Base-by-base conservation (phyloP, 306 rosid species). In the Trichosanthes truncata region DNA sequence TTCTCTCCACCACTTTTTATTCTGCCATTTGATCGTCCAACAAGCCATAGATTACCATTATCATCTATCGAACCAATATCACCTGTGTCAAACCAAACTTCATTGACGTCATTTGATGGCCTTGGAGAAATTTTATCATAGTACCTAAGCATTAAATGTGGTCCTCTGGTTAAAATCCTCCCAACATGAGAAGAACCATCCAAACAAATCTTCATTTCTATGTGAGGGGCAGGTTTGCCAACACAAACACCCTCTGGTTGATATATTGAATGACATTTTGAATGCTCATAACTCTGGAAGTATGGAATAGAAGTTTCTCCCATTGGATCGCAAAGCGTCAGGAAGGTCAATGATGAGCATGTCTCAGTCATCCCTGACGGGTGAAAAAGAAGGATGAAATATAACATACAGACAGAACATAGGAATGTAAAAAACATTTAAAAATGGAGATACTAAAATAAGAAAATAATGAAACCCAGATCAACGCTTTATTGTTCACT, bases 1-100 rank as follows among this genome's bases (percentile, higher is more conserved):
- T 90, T 95, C 87, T 95, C 97, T 26, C 97, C 99, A 48, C 97
- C 99, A 69, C 97, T 95, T 86, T 95, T 93, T 83, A 95, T 91
- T 29, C 89, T 85, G 31, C 94, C 91, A 52, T 89, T 90, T 84
- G 83, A 84, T 80, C 94, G 85, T 79, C 99, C 97, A 29, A 93
- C 82, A 60, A 93, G 97, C 96, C 99, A 89, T 52, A 92, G 43
- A 57, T 90, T 88, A 43, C 97, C 97, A 77, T 65, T 9, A 51
- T 81, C 79, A 75, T 95, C 97, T 66, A 91, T 68, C 7, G 85
- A 95, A 36, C 99, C 97, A 78, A 89, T 82, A 83, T 95, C 99
- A 56, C 97, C 96, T 20, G 97, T 93, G 88, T 95, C 97, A 46
- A 95, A 86, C 99, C 99, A 92, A 21, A 29, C 84, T 60, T 85